Evolutionary conservation across 1,284 basidiomycete species (phyloP).

Genomic region (Rhizoctonia solani): DNA sequence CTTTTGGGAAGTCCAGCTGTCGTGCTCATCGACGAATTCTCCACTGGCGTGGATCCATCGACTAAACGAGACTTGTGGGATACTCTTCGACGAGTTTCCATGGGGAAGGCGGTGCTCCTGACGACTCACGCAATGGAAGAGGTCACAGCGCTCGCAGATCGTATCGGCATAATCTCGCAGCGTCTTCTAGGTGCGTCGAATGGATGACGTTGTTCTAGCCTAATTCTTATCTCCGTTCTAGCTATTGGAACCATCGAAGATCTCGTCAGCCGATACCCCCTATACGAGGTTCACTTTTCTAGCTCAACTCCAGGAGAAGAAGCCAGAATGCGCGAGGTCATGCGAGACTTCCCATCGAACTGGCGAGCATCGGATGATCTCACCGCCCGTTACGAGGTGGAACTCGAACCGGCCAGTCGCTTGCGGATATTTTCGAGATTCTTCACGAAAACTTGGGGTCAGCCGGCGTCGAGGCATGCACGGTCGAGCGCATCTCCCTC

Average conservation of each 20-base stretch:
- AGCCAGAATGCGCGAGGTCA: conserved; percentile 58
- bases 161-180: conserved; percentile 72
- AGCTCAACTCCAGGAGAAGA: conserved; percentile 66
- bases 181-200: conserved; percentile 61
- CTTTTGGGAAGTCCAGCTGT: conserved; percentile 78
- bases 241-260: conserved; percentile 69
- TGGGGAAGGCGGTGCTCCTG: conserved; percentile 57
- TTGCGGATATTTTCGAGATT: conserved; percentile 37
- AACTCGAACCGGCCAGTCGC: conserved; percentile 47
- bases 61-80: conserved; percentile 84
- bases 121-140: conserved; percentile 82
- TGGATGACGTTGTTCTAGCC: neutral
- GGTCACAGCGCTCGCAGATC: conserved; percentile 72
- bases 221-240: conserved; percentile 39
- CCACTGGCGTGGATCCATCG: conserved; percentile 79
- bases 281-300: conserved; percentile 78
- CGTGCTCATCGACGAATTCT: conserved; percentile 81
- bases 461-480: conserved; percentile 55
- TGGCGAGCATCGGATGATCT: conserved; percentile 72
- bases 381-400: conserved; percentile 78
- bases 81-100: conserved; percentile 65
- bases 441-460: conserved; percentile 53
- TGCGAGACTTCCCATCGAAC: conserved; percentile 59
- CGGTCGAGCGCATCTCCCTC: conserved; percentile 67
- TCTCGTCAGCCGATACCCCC: conserved; percentile 66